A percentile compares a stretch with the other conserved stretches of the same genome.
These are phyloP conservation scores for Hordeum marinum DNA, from an alignment of 176 grass and related monocot genomes.

Conservation along the genomic window DNA sequence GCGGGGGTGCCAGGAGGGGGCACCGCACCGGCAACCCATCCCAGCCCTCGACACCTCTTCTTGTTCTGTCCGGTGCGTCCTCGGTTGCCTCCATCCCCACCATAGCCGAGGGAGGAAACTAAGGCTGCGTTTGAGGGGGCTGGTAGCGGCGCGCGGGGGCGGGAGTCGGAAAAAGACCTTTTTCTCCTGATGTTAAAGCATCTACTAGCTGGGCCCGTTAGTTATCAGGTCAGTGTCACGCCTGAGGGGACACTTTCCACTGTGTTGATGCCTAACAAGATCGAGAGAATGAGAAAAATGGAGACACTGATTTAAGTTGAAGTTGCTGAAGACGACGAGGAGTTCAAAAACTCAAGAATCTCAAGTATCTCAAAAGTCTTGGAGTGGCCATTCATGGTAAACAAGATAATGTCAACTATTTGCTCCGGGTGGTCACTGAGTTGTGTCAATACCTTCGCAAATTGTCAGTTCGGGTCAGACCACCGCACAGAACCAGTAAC, in stretches of 20 bases:
- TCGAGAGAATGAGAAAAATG: conserved; percentile 2
- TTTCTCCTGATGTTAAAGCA: neutral
- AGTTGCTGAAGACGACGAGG: neutral
- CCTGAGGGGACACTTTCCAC: neutral
- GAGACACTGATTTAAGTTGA: neutral
- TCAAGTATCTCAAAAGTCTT: neutral
- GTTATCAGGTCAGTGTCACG: neutral
- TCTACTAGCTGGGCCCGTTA: conserved; percentile 11
- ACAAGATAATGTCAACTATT: neutral
- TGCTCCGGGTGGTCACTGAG: neutral
- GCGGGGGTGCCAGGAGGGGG: too few species aligned
- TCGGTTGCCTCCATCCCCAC: too few species aligned
- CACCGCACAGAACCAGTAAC: neutral
- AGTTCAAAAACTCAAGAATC: neutral
- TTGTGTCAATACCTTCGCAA: neutral
- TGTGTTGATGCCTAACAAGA: neutral
- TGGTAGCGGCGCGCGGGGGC: too few species aligned
- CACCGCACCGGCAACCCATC: too few species aligned
- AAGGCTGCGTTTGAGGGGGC: too few species aligned
- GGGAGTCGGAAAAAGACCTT: too few species aligned
- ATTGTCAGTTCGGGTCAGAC: neutral
- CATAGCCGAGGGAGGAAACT: too few species aligned
- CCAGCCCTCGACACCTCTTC: too few species aligned
- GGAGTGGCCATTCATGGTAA: neutral
- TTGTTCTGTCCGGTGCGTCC: too few species aligned